Base-by-base conservation (phyloP, 768 basidiomycete species). In the Lactarius hatsudake region DNA sequence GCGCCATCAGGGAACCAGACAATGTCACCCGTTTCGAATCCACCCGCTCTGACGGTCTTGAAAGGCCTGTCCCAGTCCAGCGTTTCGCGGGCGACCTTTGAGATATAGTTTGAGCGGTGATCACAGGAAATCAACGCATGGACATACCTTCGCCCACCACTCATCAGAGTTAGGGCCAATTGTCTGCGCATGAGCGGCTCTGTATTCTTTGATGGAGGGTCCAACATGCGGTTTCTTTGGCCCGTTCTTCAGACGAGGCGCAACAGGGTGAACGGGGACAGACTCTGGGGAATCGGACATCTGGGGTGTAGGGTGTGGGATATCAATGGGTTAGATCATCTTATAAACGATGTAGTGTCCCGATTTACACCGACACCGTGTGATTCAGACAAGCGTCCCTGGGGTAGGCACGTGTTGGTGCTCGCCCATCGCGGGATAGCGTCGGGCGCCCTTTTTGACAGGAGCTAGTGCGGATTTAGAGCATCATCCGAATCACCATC, bases 1-100 rank as follows among this genome's bases (percentile, higher is more conserved):
- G 82, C 89, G 36, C 96, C 96, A 73, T 99, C 96, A 5, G 94
- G 94, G 84, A 98, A 98, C 96, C 96, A 98, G 69, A 84, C 84
- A 66, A 96, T 87, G 75, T 97, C 93, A 34, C 96, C 96, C 2
- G 84, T 85, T 73, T 84, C 82, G 73, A 98, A 98, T 8, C 83
- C 81, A 54, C 96, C 96, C 5, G 90, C 81, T 73, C 89, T 81
- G 66, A 98, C 94, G 30, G 88, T 94, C 68, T 87, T 82, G 84
- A 97, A 98, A 13, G 92, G 93, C 38, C 89, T 84, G 76, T 95
- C 87, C 94, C 94, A 95, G 78, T 93, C 81, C 38, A 97, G 79
- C 45, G 84, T 86, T 66, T 94, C 86, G 66, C 82, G 81, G 1
- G 96, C 96, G 71, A 82, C 78, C 88, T 91, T 64, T 34, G 61